Percentiles rank a stretch among this genome's conserved stretches.
These are phyloP conservation scores for Hordeum vulgare DNA, from an alignment of 176 grass and related monocot genomes.

Conservation along the genomic window DNA sequence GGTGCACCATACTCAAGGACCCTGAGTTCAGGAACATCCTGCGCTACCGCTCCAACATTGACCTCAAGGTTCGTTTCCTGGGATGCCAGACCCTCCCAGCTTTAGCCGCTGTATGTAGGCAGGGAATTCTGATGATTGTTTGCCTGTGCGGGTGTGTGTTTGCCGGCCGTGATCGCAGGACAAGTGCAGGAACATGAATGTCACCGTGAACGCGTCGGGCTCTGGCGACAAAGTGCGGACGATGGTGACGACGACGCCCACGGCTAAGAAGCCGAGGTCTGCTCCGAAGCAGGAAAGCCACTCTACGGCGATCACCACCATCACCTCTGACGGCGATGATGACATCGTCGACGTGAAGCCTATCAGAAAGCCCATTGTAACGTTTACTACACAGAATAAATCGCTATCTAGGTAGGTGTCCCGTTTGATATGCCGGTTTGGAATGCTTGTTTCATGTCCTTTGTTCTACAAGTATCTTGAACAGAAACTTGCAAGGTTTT, in stretches of 20 bases:
- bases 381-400: conserved; percentile 21
- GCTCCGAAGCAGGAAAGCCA: conserved; percentile 41
- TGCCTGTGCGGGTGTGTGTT: not conserved
- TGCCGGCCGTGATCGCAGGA: conserved; percentile 45
- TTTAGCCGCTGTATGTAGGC: not conserved
- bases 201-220: conserved; percentile 43
- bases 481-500: not conserved
- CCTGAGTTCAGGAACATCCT: no score
- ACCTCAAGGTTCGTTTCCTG: no score
- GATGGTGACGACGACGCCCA: not conserved
- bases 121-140: not conserved
- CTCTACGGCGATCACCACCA: not conserved
- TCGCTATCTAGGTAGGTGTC: conserved; percentile 46
- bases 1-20: no score
- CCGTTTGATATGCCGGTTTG: not conserved
- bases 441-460: not conserved
- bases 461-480: not conserved
- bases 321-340: conserved; percentile 46
- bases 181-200: conserved; percentile 94
- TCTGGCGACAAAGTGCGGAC: conserved; percentile 50
- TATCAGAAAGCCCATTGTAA: conserved; percentile 28
- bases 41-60: no score
- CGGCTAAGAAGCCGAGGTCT: no score
- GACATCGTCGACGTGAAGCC: conserved; percentile 32
- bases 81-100: not conserved